These are phyloP conservation scores for sunflower (Helianthus annuus) DNA, from an alignment of 129 eudicot species.

Conservation along the genomic window DNA sequence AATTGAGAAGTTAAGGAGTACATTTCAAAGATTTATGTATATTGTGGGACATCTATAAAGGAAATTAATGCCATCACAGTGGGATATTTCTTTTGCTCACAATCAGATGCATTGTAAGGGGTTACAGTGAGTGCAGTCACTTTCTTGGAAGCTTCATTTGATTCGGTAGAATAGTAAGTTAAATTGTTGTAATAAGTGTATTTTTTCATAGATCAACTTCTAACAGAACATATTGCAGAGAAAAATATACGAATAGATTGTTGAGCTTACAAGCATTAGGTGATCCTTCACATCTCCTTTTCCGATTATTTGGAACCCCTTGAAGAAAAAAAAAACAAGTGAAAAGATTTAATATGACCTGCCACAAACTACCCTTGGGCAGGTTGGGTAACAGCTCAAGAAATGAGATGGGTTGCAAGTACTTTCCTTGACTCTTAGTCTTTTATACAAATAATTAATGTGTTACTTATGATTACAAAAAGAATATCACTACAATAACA, in stretches of 20 bases:
- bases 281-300: conserved; percentile 71
- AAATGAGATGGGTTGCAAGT: neutral
- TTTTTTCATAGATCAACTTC: too few relatives aligned
- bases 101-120: conserved; percentile 30
- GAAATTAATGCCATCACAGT: conserved; percentile 16
- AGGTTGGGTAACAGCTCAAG: neutral
- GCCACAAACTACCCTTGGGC: too few relatives aligned
- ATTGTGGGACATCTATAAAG: neutral
- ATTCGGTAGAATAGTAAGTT: too few relatives aligned
- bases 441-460: neutral
- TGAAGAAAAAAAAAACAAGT: too few relatives aligned
- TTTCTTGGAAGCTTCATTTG: too few relatives aligned
- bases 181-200: too few relatives aligned
- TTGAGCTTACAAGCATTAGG: conserved; percentile 56
- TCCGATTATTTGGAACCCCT: too few relatives aligned
- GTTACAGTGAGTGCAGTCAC: too few relatives aligned
- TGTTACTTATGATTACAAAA: too few relatives aligned
- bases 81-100: conserved; percentile 58
- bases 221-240: neutral
- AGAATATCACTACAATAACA: neutral
- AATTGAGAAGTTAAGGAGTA: too few relatives aligned
- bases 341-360: too few relatives aligned
- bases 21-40: too few relatives aligned
- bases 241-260: neutral
- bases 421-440: neutral